These are phyloP conservation scores for Melampsora medusae DNA, from an alignment of 1,284 basidiomycete genomes.

Conservation along the genomic window DNA sequence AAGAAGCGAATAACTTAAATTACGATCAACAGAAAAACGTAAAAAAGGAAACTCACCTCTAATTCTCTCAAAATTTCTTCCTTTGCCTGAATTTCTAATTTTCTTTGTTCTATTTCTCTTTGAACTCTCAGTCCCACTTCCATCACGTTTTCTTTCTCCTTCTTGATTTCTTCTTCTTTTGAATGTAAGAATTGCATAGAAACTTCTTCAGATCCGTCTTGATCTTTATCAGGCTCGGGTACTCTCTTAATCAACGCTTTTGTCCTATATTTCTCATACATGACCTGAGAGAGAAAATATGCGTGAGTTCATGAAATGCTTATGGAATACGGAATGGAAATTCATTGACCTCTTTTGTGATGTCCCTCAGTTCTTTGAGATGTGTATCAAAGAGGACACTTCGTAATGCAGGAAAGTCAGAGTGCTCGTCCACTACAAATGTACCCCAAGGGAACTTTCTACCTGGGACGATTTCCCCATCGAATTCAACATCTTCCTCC, in stretches of 20 bases:
- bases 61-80: constrained; percentile 54
- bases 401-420: constrained; percentile 88
- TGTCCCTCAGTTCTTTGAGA: constrained; percentile 56
- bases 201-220: constrained; percentile 78
- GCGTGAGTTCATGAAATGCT: background rate
- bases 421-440: constrained; percentile 96
- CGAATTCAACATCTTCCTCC: constrained; percentile 88
- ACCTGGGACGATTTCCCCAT: constrained; percentile 83
- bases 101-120: constrained; percentile 97
- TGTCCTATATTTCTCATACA: constrained; percentile 88
- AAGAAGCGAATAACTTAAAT: no score
- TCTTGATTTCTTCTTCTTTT: constrained; percentile 96
- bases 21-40: background rate
- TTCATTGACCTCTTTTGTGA: constrained; percentile 84
- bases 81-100: constrained; percentile 74
- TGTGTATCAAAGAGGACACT: constrained; percentile 68
- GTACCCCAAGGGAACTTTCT: constrained; percentile 97
- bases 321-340: background rate
- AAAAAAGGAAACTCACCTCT: constrained; percentile 28
- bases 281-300: constrained; percentile 9
- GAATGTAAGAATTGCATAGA: constrained; percentile 92
- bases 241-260: constrained; percentile 91
- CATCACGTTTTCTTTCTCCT: constrained; percentile 76
- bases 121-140: constrained; percentile 98
- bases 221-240: constrained; percentile 39